Conservation (phyloP, 2,329 filamentous ascomycete species). For the Penicillium glabrum region DNA sequence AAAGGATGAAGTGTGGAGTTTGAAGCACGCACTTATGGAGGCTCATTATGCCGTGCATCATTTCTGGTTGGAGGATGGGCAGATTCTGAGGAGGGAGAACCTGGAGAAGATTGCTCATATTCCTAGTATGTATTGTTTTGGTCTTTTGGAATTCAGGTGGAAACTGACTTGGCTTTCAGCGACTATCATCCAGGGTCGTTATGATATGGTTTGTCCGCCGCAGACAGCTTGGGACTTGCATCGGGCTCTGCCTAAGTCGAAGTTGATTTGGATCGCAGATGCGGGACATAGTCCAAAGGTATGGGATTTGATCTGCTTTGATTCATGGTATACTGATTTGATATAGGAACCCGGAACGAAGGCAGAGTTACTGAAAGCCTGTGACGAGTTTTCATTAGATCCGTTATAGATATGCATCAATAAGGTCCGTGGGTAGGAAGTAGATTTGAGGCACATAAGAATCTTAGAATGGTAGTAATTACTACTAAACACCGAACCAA, state of each 20-base stretch:
- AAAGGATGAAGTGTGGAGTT: constrained; percentile 30
- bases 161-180: constrained; percentile 9
- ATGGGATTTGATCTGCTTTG: not conserved
- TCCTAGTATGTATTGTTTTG: constrained; percentile 23
- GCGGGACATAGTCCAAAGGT: constrained; percentile 34
- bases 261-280: constrained; percentile 32
- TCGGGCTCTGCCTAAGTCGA: constrained; percentile 37
- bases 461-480: not conserved
- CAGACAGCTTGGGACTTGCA: constrained; percentile 46
- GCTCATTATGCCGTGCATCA: constrained; percentile 46
- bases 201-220: constrained; percentile 48
- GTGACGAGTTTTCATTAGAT: constrained; percentile 5
- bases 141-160: not conserved
- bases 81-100: constrained; percentile 36
- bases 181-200: constrained; percentile 47
- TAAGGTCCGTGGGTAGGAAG: too few relatives aligned
- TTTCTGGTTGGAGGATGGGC: constrained; percentile 44
- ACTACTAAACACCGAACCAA: not conserved
- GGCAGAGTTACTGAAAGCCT: constrained; percentile 2
- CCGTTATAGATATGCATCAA: not conserved
- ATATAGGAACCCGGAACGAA: constrained; percentile 10
- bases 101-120: constrained; percentile 38
- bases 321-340: not conserved
- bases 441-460: too few relatives aligned
- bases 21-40: constrained; percentile 45